A percentile compares a stretch with the other conserved stretches of the same genome.
These are phyloP conservation scores for Ustulina deusta DNA, from an alignment of 2,329 filamentous ascomycete genomes.

Conservation along the genomic window DNA sequence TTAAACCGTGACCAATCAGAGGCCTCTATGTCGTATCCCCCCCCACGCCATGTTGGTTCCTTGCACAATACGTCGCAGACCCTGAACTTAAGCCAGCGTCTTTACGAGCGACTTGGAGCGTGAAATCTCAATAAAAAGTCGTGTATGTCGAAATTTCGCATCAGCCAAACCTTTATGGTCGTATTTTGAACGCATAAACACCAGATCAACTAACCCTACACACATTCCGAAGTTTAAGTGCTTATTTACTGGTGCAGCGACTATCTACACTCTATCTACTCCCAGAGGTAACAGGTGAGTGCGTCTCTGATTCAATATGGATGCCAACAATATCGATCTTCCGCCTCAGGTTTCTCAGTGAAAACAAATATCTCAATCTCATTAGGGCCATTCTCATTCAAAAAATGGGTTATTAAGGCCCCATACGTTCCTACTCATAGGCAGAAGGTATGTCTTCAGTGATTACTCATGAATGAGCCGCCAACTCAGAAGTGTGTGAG, in stretches of 20 bases:
- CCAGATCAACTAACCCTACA: background rate
- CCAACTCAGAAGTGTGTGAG: background rate
- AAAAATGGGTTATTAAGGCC: background rate
- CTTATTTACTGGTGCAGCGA: background rate
- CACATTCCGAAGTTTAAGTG: background rate
- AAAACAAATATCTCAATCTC: background rate
- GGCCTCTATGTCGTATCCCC: background rate
- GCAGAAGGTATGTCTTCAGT: background rate
- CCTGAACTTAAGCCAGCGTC: background rate
- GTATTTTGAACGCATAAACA: conserved; percentile 8
- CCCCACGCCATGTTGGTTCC: background rate
- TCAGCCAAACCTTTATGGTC: conserved; percentile 1
- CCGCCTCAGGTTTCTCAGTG: background rate
- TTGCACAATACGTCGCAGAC: background rate
- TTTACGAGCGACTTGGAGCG: conserved; percentile 1
- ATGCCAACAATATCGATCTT: background rate
- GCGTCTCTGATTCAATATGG: too few species aligned
- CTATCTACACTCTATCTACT: background rate
- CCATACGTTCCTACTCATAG: background rate
- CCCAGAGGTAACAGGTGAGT: background rate
- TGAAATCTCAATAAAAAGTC: background rate
- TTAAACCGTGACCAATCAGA: conserved; percentile 19
- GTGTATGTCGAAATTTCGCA: conserved; percentile 3
- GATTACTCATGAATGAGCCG: background rate
- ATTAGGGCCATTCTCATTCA: background rate